A percentile compares a stretch with the other conserved stretches of the same genome.
phyloP scores from a whole-genome alignment of 1,284 basidiomycete genomes.

The Sphagnurus paluster region DNA sequence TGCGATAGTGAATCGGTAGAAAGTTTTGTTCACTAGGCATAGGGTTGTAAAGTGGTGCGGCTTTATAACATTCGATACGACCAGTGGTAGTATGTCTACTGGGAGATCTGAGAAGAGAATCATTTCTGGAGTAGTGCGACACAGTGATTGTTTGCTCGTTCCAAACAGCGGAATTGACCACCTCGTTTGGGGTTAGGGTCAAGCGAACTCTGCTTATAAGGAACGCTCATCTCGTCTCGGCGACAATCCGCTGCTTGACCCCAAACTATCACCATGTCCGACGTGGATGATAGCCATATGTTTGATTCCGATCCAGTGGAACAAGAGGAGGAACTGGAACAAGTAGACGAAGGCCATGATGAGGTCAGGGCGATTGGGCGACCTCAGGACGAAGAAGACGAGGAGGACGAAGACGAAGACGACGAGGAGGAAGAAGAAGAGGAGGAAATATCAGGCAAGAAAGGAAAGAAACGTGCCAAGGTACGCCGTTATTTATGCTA shows the following conservation, averaged over 20 bases:
- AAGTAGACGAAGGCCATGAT: constrained; percentile 40
- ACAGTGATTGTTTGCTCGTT: too few species aligned
- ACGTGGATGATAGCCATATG: constrained; percentile 48
- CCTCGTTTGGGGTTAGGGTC: too few species aligned
- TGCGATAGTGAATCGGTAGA: constrained; percentile 47
- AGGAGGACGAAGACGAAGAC: constrained; percentile 52
- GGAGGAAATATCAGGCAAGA: constrained; percentile 46
- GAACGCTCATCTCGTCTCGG: neutral
- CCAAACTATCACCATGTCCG: constrained; percentile 44
- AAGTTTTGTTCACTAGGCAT: constrained; percentile 57
- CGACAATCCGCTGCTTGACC: constrained; percentile 5
- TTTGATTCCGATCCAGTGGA: constrained; percentile 36
- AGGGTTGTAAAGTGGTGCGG: constrained; percentile 49
- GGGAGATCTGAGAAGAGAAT: constrained; percentile 51
- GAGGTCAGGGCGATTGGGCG: constrained; percentile 46
- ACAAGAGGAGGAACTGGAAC: constrained; percentile 31
- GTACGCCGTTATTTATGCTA: constrained; percentile 30
- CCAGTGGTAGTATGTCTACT: constrained; percentile 55
- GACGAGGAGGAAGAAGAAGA: constrained; percentile 56
- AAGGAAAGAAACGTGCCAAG: constrained; percentile 56
- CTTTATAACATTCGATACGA: constrained; percentile 50
- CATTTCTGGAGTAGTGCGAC: constrained; percentile 15
- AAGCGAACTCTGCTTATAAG: neutral
- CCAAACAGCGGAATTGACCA: too few species aligned
- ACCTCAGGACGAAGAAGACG: constrained; percentile 34